phyloP scores from a whole-genome alignment of 2,329 filamentous ascomycete species.

The Annulohypoxylon truncatum region DNA sequence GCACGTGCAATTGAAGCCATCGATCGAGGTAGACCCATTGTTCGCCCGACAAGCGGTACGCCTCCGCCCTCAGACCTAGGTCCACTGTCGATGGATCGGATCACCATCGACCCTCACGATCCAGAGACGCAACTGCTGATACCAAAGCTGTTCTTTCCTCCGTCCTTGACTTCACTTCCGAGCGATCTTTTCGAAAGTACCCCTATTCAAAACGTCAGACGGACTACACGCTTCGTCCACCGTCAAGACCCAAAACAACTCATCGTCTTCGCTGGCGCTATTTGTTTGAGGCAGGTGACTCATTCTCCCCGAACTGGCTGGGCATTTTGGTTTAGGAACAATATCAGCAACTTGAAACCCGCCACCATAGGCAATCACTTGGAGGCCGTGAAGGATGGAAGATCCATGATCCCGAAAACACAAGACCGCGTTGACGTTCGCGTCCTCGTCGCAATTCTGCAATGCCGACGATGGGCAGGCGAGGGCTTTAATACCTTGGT shows the following conservation, averaged over 20 bases:
- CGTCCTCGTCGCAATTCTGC: slow-evolving; percentile 61
- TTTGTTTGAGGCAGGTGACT: background rate
- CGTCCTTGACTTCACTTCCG: background rate
- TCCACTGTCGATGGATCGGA: background rate
- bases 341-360: too few relatives aligned
- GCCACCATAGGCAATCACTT: background rate
- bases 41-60: background rate
- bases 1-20: background rate
- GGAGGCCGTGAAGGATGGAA: background rate
- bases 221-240: background rate
- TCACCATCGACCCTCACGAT: background rate
- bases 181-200: background rate
- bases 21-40: background rate
- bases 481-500: slow-evolving; percentile 57
- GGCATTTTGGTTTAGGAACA: background rate
- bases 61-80: background rate
- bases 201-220: background rate
- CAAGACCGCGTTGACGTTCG: slow-evolving; percentile 61
- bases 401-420: slow-evolving; percentile 44
- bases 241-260: background rate
- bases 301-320: background rate
- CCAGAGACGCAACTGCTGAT: background rate
- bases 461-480: slow-evolving; percentile 55
- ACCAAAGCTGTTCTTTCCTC: background rate
- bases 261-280: background rate